Percentiles rank a stretch among this genome's conserved stretches.
phyloP scores from a whole-genome alignment of 2,329 filamentous ascomycete species.

The Phyllosticta citrichinensis region DNA sequence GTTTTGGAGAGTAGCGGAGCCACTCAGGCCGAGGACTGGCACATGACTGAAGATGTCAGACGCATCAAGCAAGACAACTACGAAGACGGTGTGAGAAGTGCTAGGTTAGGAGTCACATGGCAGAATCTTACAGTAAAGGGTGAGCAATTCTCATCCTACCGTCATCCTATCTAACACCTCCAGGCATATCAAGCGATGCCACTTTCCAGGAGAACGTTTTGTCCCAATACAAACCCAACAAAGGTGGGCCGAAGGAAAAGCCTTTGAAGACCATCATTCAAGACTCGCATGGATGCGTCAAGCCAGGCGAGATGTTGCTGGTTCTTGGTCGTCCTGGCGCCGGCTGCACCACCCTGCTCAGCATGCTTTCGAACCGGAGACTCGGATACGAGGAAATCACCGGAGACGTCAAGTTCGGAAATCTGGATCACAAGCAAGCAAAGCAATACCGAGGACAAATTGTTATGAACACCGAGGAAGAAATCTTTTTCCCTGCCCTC shows the following conservation, averaged over 20 bases:
- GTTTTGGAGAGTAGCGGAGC: background rate
- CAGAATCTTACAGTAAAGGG: conserved; percentile 9
- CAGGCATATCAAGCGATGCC: conserved; percentile 3
- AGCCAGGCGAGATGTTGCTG: conserved; percentile 57
- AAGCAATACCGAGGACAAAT: conserved; percentile 47
- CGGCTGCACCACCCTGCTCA: conserved; percentile 74
- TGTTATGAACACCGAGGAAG: conserved; percentile 45
- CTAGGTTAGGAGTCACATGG: conserved; percentile 8
- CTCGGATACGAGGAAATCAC: conserved; percentile 11
- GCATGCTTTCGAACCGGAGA: conserved; percentile 48
- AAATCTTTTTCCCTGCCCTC: conserved; percentile 41
- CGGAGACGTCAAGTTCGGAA: conserved; percentile 43
- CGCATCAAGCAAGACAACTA: background rate
- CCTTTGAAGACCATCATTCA: conserved; percentile 11
- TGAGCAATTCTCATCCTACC: background rate
- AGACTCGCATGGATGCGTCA: conserved; percentile 39
- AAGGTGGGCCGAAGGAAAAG: background rate
- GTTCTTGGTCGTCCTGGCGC: conserved; percentile 60
- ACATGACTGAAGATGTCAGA: background rate
- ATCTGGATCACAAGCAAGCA: conserved; percentile 32
- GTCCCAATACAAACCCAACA: conserved; percentile 7
- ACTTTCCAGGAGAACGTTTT: conserved; percentile 12
- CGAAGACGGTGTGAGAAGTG: background rate
- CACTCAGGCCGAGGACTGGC: background rate
- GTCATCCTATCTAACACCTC: background rate